phyloP scores from a whole-genome alignment of 225 moss, liverwort and hornwort genomes.

The Neckera pumila region DNA sequence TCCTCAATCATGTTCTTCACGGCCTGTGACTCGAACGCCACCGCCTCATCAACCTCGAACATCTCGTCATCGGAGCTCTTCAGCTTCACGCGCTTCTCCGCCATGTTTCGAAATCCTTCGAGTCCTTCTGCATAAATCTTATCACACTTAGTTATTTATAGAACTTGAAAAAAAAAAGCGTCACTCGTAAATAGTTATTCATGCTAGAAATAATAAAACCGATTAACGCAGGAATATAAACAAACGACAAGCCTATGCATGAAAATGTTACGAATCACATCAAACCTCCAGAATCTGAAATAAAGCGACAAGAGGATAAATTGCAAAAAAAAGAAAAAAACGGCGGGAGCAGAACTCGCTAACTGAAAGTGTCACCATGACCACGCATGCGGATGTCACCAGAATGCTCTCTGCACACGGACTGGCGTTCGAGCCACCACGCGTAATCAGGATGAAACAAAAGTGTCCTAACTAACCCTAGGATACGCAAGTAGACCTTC shows the following conservation, averaged over 20 bases:
- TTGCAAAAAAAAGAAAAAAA: background rate
- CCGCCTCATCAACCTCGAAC: slow-evolving; percentile 49
- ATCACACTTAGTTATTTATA: background rate
- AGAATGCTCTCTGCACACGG: background rate
- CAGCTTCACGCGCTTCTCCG: slow-evolving; percentile 39
- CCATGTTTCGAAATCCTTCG: slow-evolving; percentile 5
- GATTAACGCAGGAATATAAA: no score
- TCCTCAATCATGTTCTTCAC: slow-evolving; percentile 46
- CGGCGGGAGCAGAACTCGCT: background rate
- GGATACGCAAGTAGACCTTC: background rate
- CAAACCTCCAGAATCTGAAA: background rate
- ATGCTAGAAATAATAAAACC: background rate
- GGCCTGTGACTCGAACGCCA: slow-evolving; percentile 42
- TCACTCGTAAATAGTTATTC: background rate
- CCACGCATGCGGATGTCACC: background rate
- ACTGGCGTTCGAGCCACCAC: background rate
- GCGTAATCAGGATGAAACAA: background rate
- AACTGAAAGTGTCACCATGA: background rate
- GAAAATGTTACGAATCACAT: background rate
- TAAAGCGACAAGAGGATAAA: background rate
- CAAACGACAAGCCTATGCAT: background rate
- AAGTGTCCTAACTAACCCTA: background rate
- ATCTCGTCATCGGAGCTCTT: slow-evolving; percentile 46
- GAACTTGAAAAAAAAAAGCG: no score
- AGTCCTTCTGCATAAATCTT: background rate